Evolutionary conservation across 257 asterid species (phyloP).

Genomic region (Datura wrightii): DNA sequence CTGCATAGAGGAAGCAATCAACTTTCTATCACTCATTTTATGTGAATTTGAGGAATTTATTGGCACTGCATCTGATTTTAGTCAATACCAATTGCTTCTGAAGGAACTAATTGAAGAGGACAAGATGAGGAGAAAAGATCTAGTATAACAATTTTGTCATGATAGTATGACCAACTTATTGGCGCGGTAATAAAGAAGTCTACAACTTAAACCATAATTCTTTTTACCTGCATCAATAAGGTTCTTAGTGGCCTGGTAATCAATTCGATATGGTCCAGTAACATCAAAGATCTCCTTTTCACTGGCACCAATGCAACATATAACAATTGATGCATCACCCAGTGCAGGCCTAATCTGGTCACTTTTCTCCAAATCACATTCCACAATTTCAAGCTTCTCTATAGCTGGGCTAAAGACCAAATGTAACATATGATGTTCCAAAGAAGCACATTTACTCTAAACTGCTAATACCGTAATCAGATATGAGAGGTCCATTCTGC

Average conservation of each 20-base stretch:
- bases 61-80: constrained; percentile 20
- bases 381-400: constrained; percentile 96
- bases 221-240: constrained; percentile 85
- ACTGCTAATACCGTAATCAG: constrained; percentile 5
- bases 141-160: neutral
- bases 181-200: neutral
- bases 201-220: constrained; percentile 20
- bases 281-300: constrained; percentile 89
- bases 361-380: constrained; percentile 88
- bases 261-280: constrained; percentile 91
- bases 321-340: constrained; percentile 75
- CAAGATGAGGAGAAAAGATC: neutral
- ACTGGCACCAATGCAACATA: constrained; percentile 97
- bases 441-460: constrained; percentile 35
- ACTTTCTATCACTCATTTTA: neutral
- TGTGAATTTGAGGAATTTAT: neutral
- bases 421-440: constrained; percentile 55
- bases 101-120: constrained; percentile 4
- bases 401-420: constrained; percentile 97
- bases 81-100: neutral
- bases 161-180: neutral
- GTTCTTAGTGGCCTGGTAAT: constrained; percentile 82
- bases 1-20: constrained; percentile 49
- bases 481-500: constrained; percentile 6
- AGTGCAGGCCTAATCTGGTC: constrained; percentile 68